These are phyloP conservation scores for Cicer judaicum DNA, from an alignment of 306 rosid genomes.

Conservation along the genomic window DNA sequence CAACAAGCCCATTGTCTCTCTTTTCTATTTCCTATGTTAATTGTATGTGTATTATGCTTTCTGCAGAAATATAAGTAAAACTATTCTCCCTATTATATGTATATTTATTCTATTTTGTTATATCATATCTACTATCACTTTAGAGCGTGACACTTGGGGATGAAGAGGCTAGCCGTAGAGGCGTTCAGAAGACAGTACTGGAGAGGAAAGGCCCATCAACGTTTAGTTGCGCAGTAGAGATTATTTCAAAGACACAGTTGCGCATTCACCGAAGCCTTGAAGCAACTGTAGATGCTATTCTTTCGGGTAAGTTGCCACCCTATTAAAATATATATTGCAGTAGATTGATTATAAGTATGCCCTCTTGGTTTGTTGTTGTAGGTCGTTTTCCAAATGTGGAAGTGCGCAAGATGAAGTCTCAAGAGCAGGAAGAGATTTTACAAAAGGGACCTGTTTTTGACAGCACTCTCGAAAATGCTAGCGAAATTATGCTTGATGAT, in stretches of 20 bases:
- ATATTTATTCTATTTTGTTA: slow-evolving; percentile 40
- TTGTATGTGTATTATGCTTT: neutral
- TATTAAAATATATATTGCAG: slow-evolving; percentile 23
- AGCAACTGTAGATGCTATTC: slow-evolving; percentile 88
- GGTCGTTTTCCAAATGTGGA: slow-evolving; percentile 81
- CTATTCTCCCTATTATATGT: slow-evolving; percentile 2
- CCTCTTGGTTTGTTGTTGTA: slow-evolving; percentile 49
- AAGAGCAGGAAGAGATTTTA: slow-evolving; percentile 51
- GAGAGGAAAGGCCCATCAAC: slow-evolving; percentile 98
- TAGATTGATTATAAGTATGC: slow-evolving; percentile 28
- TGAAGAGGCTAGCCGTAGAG: slow-evolving; percentile 94
- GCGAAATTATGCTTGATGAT: slow-evolving; percentile 53
- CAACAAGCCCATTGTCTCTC: slow-evolving; percentile 8
- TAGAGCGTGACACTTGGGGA: slow-evolving; percentile 97
- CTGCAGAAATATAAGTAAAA: neutral
- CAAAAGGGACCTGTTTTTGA: slow-evolving; percentile 46
- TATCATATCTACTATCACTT: slow-evolving; percentile 42
- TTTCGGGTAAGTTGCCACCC: slow-evolving; percentile 57
- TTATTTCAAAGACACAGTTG: slow-evolving; percentile 83
- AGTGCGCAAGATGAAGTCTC: slow-evolving; percentile 75
- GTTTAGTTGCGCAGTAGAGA: slow-evolving; percentile 86
- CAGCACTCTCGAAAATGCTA: slow-evolving; percentile 50
- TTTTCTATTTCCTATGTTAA: slow-evolving; percentile 1
- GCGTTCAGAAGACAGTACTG: slow-evolving; percentile 91
- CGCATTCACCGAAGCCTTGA: slow-evolving; percentile 88